Percentiles rank a stretch among this genome's conserved stretches.
These are phyloP conservation scores for Ceriops decandra DNA, from an alignment of 345 rosid species.

Conservation along the genomic window DNA sequence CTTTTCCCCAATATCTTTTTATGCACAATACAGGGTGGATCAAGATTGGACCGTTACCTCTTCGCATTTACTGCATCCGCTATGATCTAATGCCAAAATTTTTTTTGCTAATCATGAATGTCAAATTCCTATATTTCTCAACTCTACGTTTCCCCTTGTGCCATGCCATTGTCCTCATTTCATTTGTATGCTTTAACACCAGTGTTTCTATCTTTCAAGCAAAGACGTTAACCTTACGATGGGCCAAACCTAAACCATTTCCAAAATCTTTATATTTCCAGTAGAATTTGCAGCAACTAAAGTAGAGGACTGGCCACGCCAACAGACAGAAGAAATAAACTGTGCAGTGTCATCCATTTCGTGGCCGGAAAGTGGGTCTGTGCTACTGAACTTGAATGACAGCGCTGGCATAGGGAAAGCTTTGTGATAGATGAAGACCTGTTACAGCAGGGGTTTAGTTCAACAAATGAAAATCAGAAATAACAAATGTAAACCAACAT, in stretches of 20 bases:
- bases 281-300: constrained; percentile 84
- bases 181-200: neutral
- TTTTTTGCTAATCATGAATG: neutral
- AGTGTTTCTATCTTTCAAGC: neutral
- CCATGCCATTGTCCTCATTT: constrained; percentile 3
- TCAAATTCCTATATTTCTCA: constrained; percentile 19
- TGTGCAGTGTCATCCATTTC: constrained; percentile 62
- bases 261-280: constrained; percentile 84
- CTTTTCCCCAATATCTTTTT: constrained; percentile 15
- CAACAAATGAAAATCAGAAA: neutral
- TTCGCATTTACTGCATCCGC: constrained; percentile 21
- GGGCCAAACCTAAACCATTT: constrained; percentile 51
- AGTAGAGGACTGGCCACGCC: constrained; percentile 78
- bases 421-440: constrained; percentile 93
- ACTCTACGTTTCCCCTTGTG: constrained; percentile 16
- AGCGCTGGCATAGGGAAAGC: constrained; percentile 96
- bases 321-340: constrained; percentile 83
- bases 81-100: constrained; percentile 37
- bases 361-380: constrained; percentile 53
- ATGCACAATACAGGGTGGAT: constrained; percentile 31
- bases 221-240: neutral
- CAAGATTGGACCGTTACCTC: constrained; percentile 5
- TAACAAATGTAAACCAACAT: neutral
- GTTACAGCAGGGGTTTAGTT: constrained; percentile 5
- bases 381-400: constrained; percentile 63